Evolutionary conservation across 495 filamentous ascomycete species (phyloP), one percentile per base, ranked within the genome.

Genomic region (Penicillium arizonense): DNA sequence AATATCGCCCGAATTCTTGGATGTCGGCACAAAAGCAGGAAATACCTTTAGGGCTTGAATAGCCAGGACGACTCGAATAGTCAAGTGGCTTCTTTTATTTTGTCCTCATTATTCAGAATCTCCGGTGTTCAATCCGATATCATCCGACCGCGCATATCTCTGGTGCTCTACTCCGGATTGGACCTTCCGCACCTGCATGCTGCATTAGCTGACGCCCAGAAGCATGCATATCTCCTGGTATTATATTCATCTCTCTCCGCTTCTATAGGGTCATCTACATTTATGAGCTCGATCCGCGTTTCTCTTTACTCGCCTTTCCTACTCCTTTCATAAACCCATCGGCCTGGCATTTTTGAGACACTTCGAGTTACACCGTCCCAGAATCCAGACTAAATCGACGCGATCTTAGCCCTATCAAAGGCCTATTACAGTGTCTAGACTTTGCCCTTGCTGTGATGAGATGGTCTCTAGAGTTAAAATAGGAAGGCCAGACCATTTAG

Each of bases 301-400:
- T 37, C n/a, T 24, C 28, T 47, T 28, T 12, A 21, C 33, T 23
- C 18, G 13, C 36, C 21, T 26, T 47, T 33, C 21, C 36, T 26
- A 12, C 36, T 37, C 28, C n/a, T 21, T 37, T 34, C 10, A 33
- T 51, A 35, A 49, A 23, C 12, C 39, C 12, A 12, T 43, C 13
- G 14, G n/a, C 16, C 26, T 6, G 13, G 18, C n/a, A 16, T 14
- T n/a, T 64, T 52, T 50, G 48, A 59, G 59, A 57, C 62, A 44
- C 18, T 30, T 54, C 49, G 52, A 58, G 62, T 65, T 65, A 65
- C 62, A 65, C 59, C 21, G 18, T 33, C 7, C 37, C 9, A 39
- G 3, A 37, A 42, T 48, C 44, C 46, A 56, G 44, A 42, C 47
- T 37, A 24, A 38, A 41, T 45, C 14, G 37, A 20, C 30, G 20